A percentile compares a stretch with the other conserved stretches of the same genome.
These are phyloP conservation scores for Linnemannia hyalina DNA, from an alignment of 192 early-diverging fungal species.

Conservation along the genomic window DNA sequence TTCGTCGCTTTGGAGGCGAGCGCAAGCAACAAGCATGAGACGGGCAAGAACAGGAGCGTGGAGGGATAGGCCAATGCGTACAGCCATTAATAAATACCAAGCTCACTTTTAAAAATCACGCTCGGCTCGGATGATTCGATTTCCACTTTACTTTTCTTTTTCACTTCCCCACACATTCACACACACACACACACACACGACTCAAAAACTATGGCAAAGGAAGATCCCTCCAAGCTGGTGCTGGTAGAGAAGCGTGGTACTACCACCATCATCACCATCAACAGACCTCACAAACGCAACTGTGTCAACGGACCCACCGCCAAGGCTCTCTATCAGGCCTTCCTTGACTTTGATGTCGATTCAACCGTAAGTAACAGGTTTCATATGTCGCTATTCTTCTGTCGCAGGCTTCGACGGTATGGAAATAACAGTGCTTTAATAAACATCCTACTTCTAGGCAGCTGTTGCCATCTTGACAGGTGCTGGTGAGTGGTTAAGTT, in stretches of 20 bases:
- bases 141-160: neutral
- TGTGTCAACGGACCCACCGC: constrained; percentile 64
- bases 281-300: constrained; percentile 60
- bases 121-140: constrained; percentile 8
- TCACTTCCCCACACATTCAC: neutral
- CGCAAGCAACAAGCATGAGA: constrained; percentile 12
- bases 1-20: constrained; percentile 38
- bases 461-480: constrained; percentile 61
- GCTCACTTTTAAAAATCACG: neutral
- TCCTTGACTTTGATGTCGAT: constrained; percentile 64
- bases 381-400: neutral
- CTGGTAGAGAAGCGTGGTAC: constrained; percentile 39
- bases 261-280: constrained; percentile 55
- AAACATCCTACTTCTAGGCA: constrained; percentile 8
- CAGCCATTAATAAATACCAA: neutral
- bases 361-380: constrained; percentile 18
- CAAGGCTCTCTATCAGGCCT: constrained; percentile 57
- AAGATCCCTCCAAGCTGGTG: constrained; percentile 27
- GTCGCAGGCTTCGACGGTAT: neutral
- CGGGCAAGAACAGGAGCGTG: neutral
- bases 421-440: neutral
- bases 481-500: constrained; percentile 32
- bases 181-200: neutral
- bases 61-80: too few species aligned
- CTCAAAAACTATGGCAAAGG: constrained; percentile 17